phyloP scores from a whole-genome alignment of 345 rosid species.

The Ceriops decandra region DNA sequence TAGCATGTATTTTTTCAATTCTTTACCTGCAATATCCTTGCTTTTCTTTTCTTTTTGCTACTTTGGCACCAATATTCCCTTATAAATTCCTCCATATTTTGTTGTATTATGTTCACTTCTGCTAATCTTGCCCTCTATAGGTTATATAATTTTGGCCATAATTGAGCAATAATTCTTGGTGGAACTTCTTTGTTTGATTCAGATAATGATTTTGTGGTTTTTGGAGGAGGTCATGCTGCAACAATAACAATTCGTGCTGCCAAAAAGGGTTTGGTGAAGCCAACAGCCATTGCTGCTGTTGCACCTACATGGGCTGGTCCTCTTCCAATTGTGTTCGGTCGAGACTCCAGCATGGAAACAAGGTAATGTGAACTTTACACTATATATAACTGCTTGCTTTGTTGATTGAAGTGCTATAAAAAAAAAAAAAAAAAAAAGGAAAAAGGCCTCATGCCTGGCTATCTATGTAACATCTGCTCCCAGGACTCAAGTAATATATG shows the following conservation, averaged over 20 bases:
- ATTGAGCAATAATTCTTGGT: background rate
- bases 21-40: too few relatives aligned
- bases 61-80: too few relatives aligned
- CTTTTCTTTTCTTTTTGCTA: too few relatives aligned
- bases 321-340: conserved; percentile 86
- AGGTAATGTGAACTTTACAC: conserved; percentile 41
- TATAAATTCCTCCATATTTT: too few relatives aligned
- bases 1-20: too few relatives aligned
- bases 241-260: conserved; percentile 66
- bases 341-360: conserved; percentile 77
- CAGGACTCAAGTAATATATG: background rate
- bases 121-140: background rate
- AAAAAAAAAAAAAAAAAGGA: too few relatives aligned
- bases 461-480: background rate
- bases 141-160: background rate
- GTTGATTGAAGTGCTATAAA: too few relatives aligned
- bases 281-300: conserved; percentile 76
- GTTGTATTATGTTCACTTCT: background rate
- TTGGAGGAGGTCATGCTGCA: conserved; percentile 94
- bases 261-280: conserved; percentile 67
- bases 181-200: background rate
- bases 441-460: background rate
- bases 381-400: background rate
- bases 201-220: conserved; percentile 58
- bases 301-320: conserved; percentile 98